Evolutionary conservation across 305 asterid species (phyloP).

Genomic region (Rubia balearica): DNA sequence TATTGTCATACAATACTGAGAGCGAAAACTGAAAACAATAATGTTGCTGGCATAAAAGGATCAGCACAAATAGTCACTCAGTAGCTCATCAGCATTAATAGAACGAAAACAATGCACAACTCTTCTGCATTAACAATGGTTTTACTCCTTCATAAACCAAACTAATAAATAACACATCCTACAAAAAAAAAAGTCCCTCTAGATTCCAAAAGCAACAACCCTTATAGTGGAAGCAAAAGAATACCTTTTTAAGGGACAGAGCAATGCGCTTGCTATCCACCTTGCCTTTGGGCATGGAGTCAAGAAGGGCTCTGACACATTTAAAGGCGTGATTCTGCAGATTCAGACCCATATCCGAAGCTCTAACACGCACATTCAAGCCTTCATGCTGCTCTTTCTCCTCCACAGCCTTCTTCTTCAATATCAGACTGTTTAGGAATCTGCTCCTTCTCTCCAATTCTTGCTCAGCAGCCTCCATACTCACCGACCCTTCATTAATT

Average conservation of each 20-base stretch:
- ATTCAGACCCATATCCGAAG: constrained; percentile 57
- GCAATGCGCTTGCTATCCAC: constrained; percentile 69
- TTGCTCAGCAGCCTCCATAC: constrained; percentile 65
- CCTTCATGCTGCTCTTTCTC: constrained; percentile 32
- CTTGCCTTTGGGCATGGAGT: constrained; percentile 53
- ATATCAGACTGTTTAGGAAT: constrained; percentile 63
- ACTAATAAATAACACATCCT: neutral
- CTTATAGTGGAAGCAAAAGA: neutral
- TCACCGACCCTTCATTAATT: constrained; percentile 22
- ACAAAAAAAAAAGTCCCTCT: neutral
- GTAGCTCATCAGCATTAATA: neutral
- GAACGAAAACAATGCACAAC: neutral
- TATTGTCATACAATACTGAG: neutral
- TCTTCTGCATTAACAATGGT: neutral
- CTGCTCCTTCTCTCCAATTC: constrained; percentile 81
- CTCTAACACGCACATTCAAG: constrained; percentile 52
- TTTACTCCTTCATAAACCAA: too few relatives aligned
- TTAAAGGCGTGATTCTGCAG: constrained; percentile 61
- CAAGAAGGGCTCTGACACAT: constrained; percentile 38
- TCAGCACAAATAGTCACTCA: neutral
- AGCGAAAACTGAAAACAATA: neutral
- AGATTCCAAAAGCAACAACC: neutral
- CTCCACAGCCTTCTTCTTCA: constrained; percentile 48
- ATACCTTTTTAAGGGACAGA: constrained; percentile 67
- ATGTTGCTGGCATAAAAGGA: neutral